Conservation (phyloP, 2,329 filamentous ascomycete species). For the Pseudopyricularia javanii region DNA sequence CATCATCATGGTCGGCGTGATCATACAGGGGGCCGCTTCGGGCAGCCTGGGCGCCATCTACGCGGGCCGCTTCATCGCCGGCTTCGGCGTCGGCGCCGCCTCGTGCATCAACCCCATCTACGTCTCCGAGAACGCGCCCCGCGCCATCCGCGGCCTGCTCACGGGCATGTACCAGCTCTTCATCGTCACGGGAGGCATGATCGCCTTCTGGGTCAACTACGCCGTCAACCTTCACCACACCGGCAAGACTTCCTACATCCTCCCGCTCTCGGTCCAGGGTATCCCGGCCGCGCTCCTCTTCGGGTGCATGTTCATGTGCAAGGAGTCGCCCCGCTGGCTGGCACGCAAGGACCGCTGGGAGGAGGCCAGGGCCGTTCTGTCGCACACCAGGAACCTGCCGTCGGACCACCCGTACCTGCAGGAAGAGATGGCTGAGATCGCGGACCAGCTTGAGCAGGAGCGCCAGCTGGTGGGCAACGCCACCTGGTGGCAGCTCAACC, state of each 20-base stretch:
- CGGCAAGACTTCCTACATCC: slow-evolving; percentile 18
- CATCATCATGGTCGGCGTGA: slow-evolving; percentile 15
- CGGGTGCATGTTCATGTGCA: slow-evolving; percentile 41
- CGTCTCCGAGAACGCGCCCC: slow-evolving; percentile 47
- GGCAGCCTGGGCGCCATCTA: slow-evolving; percentile 16
- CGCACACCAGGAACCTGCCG: slow-evolving; percentile 24
- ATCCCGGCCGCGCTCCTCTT: slow-evolving; percentile 42
- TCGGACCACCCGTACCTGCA: slow-evolving; percentile 22
- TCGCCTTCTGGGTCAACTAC: slow-evolving; percentile 43
- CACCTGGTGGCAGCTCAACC: slow-evolving; percentile 12
- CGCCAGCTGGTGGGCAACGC: slow-evolving; percentile 9
- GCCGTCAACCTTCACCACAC: slow-evolving; percentile 25
- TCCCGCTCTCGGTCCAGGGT: slow-evolving; percentile 44
- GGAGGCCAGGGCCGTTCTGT: slow-evolving; percentile 46
- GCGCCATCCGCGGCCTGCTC: slow-evolving; percentile 44
- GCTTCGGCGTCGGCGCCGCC: slow-evolving; percentile 35
- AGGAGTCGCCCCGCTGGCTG: slow-evolving; percentile 58
- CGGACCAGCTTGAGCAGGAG: slow-evolving; percentile 17
- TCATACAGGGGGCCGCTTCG: slow-evolving; percentile 18
- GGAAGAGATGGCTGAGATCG: slow-evolving; percentile 18
- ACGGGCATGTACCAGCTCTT: slow-evolving; percentile 50
- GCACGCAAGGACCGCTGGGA: slow-evolving; percentile 57
- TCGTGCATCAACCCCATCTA: slow-evolving; percentile 49
- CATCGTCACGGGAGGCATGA: slow-evolving; percentile 28
- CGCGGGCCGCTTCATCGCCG: slow-evolving; percentile 33